These are phyloP conservation scores for Coemansia sp. DNA, from an alignment of 192 early-diverging fungal genomes.

Conservation along the genomic window DNA sequence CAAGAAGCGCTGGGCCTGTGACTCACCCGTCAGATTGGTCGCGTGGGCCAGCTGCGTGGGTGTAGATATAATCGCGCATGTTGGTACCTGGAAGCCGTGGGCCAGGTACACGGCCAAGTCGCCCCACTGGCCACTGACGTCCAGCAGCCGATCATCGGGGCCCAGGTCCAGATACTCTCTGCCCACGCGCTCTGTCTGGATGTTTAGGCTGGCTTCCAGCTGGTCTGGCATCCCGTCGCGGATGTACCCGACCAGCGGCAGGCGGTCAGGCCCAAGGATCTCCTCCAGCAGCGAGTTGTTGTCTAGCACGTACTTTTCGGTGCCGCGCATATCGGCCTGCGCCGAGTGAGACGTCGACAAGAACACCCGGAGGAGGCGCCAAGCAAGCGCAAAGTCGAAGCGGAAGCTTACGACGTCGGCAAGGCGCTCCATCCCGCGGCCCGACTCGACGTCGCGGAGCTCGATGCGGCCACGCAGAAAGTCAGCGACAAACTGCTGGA, in stretches of 20 bases:
- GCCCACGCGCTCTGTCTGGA: conserved; percentile 38
- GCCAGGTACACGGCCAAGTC: conserved; percentile 43
- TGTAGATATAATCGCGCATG: conserved; percentile 29
- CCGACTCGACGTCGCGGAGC: conserved; percentile 44
- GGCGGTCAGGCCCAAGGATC: conserved; percentile 36
- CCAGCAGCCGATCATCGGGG: conserved; percentile 41
- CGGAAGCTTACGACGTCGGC: conserved; percentile 35
- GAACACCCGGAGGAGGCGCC: conserved; percentile 19
- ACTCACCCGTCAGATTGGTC: conserved; percentile 32
- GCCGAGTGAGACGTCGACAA: conserved; percentile 22
- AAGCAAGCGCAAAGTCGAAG: conserved; percentile 16
- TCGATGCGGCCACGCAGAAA: conserved; percentile 41
- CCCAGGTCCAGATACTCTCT: conserved; percentile 43
- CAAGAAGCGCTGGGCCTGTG: conserved; percentile 33
- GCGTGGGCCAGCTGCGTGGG: conserved; percentile 39
- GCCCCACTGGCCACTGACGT: conserved; percentile 43
- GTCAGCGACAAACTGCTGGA: conserved; percentile 37
- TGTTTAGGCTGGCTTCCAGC: conserved; percentile 16
- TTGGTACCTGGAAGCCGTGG: conserved; percentile 30
- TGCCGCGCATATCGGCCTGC: conserved; percentile 11
- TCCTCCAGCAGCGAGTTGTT: conserved; percentile 44
- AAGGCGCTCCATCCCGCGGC: conserved; percentile 30
- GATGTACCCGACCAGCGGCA: conserved; percentile 42
- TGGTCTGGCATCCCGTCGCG: conserved; percentile 34
- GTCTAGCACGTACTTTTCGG: conserved; percentile 22